Evolutionary conservation across 352 stramenopile genomes (phyloP).

Genomic region (Pythium periplocum): DNA sequence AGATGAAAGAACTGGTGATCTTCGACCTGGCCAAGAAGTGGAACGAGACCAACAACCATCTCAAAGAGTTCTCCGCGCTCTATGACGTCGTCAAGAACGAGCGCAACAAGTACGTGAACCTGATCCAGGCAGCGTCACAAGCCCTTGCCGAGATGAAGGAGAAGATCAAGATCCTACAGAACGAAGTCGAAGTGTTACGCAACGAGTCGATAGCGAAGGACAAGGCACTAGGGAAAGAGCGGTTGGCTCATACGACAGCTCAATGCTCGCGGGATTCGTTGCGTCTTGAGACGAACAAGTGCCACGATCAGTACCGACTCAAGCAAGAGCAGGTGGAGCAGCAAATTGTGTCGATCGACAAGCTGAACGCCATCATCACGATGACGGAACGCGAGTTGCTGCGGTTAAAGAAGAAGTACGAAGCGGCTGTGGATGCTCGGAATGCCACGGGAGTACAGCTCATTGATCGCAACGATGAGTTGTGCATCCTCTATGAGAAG

Average conservation of each 20-base stretch:
- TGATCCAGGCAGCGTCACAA: slow-evolving; percentile 90
- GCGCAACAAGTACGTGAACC: slow-evolving; percentile 94
- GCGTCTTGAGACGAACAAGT: slow-evolving; percentile 89
- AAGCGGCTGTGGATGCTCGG: slow-evolving; percentile 80
- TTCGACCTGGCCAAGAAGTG: slow-evolving; percentile 92
- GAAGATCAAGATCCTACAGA: slow-evolving; percentile 95
- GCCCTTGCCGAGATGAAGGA: slow-evolving; percentile 94
- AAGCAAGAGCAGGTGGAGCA: slow-evolving; percentile 92
- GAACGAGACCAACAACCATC: slow-evolving; percentile 90
- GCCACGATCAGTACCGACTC: slow-evolving; percentile 81
- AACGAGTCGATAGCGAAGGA: slow-evolving; percentile 92
- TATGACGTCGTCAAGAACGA: slow-evolving; percentile 96
- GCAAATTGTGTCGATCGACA: slow-evolving; percentile 95
- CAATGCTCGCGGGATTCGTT: slow-evolving; percentile 88
- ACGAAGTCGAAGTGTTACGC: slow-evolving; percentile 92
- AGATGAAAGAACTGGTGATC: slow-evolving; percentile 92
- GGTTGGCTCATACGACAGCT: slow-evolving; percentile 72
- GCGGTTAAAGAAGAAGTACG: slow-evolving; percentile 90
- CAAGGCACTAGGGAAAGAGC: slow-evolving; percentile 90
- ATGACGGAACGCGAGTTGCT: slow-evolving; percentile 89
- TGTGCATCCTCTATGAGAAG: slow-evolving; percentile 95
- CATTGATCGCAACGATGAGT: slow-evolving; percentile 94
- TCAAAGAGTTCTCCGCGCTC: slow-evolving; percentile 91
- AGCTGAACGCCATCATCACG: slow-evolving; percentile 93
- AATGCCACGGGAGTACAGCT: slow-evolving; percentile 90